Evolutionary conservation across 73 alveolate species (phyloP), one percentile per base, ranked within the genome.

Genomic region (Diophrys appendiculata): DNA sequence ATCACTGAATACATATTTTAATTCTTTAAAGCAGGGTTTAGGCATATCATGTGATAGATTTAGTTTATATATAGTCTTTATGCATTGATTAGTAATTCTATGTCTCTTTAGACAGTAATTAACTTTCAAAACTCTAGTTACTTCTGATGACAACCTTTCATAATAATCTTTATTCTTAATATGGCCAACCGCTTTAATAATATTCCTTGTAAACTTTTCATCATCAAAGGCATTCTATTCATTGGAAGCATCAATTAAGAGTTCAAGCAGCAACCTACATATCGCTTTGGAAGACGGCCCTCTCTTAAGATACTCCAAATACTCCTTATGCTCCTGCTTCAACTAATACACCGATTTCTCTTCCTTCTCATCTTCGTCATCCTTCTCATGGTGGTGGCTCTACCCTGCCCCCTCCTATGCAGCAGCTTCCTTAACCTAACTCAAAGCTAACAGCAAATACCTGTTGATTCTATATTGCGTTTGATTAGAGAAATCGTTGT

Each of bases 171-270:
- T 73, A 53, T 79, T 80, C 26, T 84, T 85, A 29, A 69, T 34
- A 31, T 35, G 33, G 22, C 90, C 93, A 1, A 86, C 60, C 32
- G 81, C 55, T 0, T 80, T 43, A 18, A 86, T 25, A 2, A 86
- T 24, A 25, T 71, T 69, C 73, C 69, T 84, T 23, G 67, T 71
- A 53, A 53, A 86, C 54, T 55, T 35, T 27, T 84, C 72, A 65
- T 86, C 93, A 64, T 86, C 93, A 52, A 73, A 86, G 8, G 90
- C 81, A 55, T 86, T 86, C 35, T 73, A 76, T 72, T 88, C 82
- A 54, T 86, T 86, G 72, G 74, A 87, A 43, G 82, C 73, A 24
- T 80, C 88, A 53, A 54, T n/a, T 29, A 86, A 75, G 3, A 86
- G 56, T 30, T 56, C 72, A 30, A 78, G 65, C 29, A 86, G 74